Base-by-base conservation (phyloP, 345 rosid species). In the Brassica incana region DNA sequence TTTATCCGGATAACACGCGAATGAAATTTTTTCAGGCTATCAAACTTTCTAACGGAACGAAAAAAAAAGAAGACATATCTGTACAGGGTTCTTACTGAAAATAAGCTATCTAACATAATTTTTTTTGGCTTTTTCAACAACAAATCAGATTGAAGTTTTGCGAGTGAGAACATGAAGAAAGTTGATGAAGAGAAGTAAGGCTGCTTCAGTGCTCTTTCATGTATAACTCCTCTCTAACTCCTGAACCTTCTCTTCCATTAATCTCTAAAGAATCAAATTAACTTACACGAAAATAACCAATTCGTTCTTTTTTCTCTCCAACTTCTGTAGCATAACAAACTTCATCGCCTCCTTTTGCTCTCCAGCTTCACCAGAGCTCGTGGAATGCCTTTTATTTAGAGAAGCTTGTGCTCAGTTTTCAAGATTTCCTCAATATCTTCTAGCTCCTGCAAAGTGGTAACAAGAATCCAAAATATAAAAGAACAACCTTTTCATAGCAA, bases 131-230 rank as follows among this genome's bases (percentile, higher is more conserved):
- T 64, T 52, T 18, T 43, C 58, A 43, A 20, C 15, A 73, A 62
- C 45, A 20, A 48, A 61, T 23, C 45, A 62, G 25, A 68, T 38
- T 36, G 33, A 52, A 25, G 27, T 25, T 71, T 48, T 27, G 48
- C 9, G 4, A 20, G 38, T 30, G 48, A 43, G 50, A 30, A 60
- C 10, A 45, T 60, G 63, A 77, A 14, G 23, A 65, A 38, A 43
- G 50, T 43, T 12, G 75, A 69, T 69, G 72, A 69, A 61, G 29
- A 12, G 8, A 65, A 38, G 72, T 84, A 86, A 81, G 94, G 93
- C 86, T 86, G 92, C 85, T 86, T 91, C 80, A 85, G 72, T 33
- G 93, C 90, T 80, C 78, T 83, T 38, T 89, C 89, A 87, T 95
- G 97, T 83, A 87, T 58, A 81, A 71, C 77, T 88, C 71, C 82